Evolutionary conservation across 2,329 filamentous ascomycete genomes (phyloP).

Genomic region (Beauveria varroae): DNA sequence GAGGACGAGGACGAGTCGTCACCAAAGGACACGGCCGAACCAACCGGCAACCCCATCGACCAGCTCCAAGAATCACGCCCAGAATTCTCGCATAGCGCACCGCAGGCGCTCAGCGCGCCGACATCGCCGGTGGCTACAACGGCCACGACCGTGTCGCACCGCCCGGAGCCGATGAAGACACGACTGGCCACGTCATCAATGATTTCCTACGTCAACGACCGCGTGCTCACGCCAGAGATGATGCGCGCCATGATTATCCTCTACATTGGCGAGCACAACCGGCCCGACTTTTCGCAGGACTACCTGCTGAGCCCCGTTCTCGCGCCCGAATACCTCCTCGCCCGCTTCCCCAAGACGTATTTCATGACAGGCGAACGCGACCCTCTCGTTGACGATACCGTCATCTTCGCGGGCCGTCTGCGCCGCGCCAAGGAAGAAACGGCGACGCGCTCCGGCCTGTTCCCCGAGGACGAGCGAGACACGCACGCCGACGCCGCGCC

Average conservation of each 20-base stretch:
- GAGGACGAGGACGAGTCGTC: constrained; percentile 59
- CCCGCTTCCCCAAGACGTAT: constrained; percentile 87
- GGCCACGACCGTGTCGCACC: constrained; percentile 37
- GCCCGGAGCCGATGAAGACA: constrained; percentile 59
- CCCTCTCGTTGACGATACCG: constrained; percentile 91
- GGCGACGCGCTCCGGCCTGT: constrained; percentile 25
- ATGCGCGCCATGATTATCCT: constrained; percentile 99
- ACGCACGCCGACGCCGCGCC: constrained; percentile 25
- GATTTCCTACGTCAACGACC: constrained; percentile 96
- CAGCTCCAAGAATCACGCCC: constrained; percentile 30
- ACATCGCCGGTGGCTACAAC: constrained; percentile 14
- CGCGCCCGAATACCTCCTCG: constrained; percentile 75
- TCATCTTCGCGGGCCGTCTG: constrained; percentile 89
- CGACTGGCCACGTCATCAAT: constrained; percentile 93
- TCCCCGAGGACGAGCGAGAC: constrained; percentile 8
- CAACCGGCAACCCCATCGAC: constrained; percentile 13
- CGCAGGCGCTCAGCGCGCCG: constrained; percentile 22
- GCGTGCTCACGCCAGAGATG: constrained; percentile 92
- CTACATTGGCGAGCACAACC: constrained; percentile 88
- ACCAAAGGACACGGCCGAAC: constrained; percentile 19
- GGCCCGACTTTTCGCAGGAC: constrained; percentile 86
- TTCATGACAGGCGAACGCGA: constrained; percentile 93
- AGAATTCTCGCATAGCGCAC: constrained; percentile 43
- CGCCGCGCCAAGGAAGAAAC: constrained; percentile 64
- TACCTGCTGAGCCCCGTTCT: constrained; percentile 85